Base-by-base conservation (phyloP, 2,329 filamentous ascomycete species). In the Aaosphaeria pasadenensis region DNA sequence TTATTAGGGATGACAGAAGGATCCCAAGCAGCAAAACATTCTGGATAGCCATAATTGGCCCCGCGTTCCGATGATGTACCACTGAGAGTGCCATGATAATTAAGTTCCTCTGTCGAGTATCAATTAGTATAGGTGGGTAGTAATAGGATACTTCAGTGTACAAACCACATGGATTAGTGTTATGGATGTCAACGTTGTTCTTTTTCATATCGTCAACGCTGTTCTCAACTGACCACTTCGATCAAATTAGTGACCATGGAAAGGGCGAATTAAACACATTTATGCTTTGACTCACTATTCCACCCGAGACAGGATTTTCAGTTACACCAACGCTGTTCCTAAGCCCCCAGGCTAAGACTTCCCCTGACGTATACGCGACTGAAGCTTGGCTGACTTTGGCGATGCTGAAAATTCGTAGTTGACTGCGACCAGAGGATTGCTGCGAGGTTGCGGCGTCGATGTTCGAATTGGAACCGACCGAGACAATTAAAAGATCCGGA, bases 21-120 rank as follows among this genome's bases (percentile, higher is more conserved):
- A 48, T 79, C 74, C 84, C 84, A 89, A 6, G 84, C 72, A 0
- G 85, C 74, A 56, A 83, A 85, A 70, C 86, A 89, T 42, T 76
- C 67, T 1, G 86, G 86, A 61, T 88, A 89, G n/a, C 86, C 86
- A 59, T 84, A 85, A 64, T 88, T 87, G 2, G 60, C 58, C 32
- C 70, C 73, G 59, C 72, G 64, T 33, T 66, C 52, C 4, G 58
- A 39, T 32, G 66, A 70, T 1, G 77, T 5, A 84, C 85, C 1
- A 75, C 77, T 11, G 59, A 64, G 36, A 77, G 59, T 47, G 77
- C 65, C 30, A 67, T 69, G 6, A 85, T 77, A 13, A 68, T 39
- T 56, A 57, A 49, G 63, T 88, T 86, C 42, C 84, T 73, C 60
- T 88, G 86, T 36, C 79, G 71, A 9, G 28, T 33, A 45, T 45